Percentiles rank a stretch among this genome's conserved stretches.
Conservation (phyloP, 257 asterid genomes). For the Gentiana dahurica region DNA sequence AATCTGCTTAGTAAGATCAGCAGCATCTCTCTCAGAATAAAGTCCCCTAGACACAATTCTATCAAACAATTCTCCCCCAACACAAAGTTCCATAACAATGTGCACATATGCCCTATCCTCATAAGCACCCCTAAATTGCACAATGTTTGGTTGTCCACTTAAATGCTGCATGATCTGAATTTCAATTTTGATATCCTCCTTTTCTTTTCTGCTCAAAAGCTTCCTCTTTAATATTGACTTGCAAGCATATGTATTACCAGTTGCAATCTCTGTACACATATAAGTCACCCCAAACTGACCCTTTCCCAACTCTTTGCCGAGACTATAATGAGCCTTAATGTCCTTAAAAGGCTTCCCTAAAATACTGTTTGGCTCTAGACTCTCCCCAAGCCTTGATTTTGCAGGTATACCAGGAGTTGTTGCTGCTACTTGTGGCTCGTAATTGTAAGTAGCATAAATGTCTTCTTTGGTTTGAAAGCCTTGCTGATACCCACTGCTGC, state of each 20-base stretch:
- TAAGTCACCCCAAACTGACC: slow-evolving; percentile 82
- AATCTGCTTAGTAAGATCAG: slow-evolving; percentile 66
- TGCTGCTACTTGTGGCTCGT: slow-evolving; percentile 14
- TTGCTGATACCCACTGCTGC: slow-evolving; percentile 20
- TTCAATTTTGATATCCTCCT: slow-evolving; percentile 78
- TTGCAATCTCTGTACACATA: slow-evolving; percentile 43
- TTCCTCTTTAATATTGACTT: slow-evolving; percentile 74
- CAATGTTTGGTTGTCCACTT: slow-evolving; percentile 79
- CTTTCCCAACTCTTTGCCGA: slow-evolving; percentile 64
- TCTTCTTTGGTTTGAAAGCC: slow-evolving; percentile 26
- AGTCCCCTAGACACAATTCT: slow-evolving; percentile 71
- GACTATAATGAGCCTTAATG: slow-evolving; percentile 36
- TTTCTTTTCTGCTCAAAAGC: slow-evolving; percentile 55
- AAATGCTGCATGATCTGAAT: slow-evolving; percentile 77
- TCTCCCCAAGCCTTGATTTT: slow-evolving; percentile 21
- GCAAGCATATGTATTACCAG: slow-evolving; percentile 53
- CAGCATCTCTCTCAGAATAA: slow-evolving; percentile 71
- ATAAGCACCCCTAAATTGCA: slow-evolving; percentile 68
- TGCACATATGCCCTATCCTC: slow-evolving; percentile 72
- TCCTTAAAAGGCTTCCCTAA: slow-evolving; percentile 59
- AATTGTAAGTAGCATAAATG: slow-evolving; percentile 9
- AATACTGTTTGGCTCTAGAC: slow-evolving; percentile 40
- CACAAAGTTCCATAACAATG: slow-evolving; percentile 77
- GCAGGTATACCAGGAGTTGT: slow-evolving; percentile 13
- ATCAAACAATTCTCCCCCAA: slow-evolving; percentile 79